These are phyloP conservation scores for Fistulifera pelliculosa DNA, from an alignment of 108 stramenopile genomes.

Conservation along the genomic window DNA sequence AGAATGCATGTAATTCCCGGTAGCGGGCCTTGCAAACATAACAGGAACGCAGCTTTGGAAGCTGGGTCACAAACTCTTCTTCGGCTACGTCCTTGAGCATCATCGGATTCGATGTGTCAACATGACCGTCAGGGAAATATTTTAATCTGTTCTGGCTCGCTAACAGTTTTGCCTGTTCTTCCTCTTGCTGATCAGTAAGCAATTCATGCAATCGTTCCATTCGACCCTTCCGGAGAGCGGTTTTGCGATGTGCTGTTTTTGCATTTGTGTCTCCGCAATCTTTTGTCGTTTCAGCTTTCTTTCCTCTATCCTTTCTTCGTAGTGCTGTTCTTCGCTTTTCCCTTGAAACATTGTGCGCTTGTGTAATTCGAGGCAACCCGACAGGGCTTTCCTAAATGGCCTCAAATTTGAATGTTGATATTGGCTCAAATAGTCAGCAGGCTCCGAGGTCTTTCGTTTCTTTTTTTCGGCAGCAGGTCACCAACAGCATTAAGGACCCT, in stretches of 20 bases:
- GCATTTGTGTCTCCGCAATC: conserved; percentile 45
- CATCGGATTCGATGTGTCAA: conserved; percentile 23
- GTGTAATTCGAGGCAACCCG: conserved; percentile 49
- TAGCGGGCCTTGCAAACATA: conserved; percentile 83
- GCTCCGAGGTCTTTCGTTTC: conserved; percentile 10
- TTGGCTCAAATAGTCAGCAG: conserved; percentile 20
- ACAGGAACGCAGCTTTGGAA: conserved; percentile 79
- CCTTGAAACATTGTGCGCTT: conserved; percentile 56
- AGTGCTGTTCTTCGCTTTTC: conserved; percentile 36
- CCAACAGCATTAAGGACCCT: conserved; percentile 53
- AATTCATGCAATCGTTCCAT: conserved; percentile 54
- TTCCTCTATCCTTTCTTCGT: conserved; percentile 28
- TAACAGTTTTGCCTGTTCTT: conserved; percentile 31
- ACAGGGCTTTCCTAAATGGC: conserved; percentile 61
- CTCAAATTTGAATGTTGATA: conserved; percentile 48
- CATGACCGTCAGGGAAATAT: conserved; percentile 71
- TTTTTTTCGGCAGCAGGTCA: conserved; percentile 25
- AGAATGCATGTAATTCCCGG: conserved; percentile 76
- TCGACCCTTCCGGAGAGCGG: conserved; percentile 53
- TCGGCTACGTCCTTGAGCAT: conserved; percentile 5
- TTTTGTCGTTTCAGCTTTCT: conserved; percentile 61
- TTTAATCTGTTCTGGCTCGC: conserved; percentile 20
- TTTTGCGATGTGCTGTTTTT: conserved; percentile 67
- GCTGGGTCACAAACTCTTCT: conserved; percentile 7
- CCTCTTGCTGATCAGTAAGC: conserved; percentile 42